Evolutionary conservation across 441 rosid genomes (phyloP), one percentile per base, ranked within the genome.

Genomic region (Populus hybrid): DNA sequence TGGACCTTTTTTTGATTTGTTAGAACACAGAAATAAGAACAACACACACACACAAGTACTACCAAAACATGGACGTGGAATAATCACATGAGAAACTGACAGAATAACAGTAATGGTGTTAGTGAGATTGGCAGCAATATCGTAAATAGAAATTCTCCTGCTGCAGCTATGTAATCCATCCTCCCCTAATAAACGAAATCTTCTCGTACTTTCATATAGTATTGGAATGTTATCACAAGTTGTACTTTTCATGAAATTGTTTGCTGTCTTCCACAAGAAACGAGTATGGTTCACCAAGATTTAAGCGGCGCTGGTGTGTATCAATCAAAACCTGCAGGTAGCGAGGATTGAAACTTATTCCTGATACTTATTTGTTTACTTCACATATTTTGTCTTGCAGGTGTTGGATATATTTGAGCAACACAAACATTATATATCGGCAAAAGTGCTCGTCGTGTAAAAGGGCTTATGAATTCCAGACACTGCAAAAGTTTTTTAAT

Each of bases 401-500:
- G 94, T 95, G 99, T 50, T 95, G 74, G 97, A 92, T 74, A 88
- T 98, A 85, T 95, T 92, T 32, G 97, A 94, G 78, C 99, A 92
- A 84, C 98, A 93, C 75, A 93, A n/a, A n/a, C n/a, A n/a, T n/a
- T n/a, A n/a, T n/a, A n/a, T n/a, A n/a, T n/a, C n/a, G 97, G 0
- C 85, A 82, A 71, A 89, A 89, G 72, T 32, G 34, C 79, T 90
- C 97, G 0, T 95, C 98, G 0, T 92, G 98, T 73, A 93, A 80
- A 32, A 86, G 79, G 75, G 96, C 99, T 21, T 86, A 90, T 77
- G 61, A 6, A 16, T 50, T 16, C 59, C n/a, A 50, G 59, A 50
- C 59, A 50, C 59, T 16, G 59, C 59, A 50, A 50, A 16, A 50
- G 59, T n/a, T 50, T 50, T 50, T 50, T 14, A 50, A 50, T 50